A percentile compares a stretch with the other conserved stretches of the same genome.
Evolutionary conservation across 805 yeast genomes (phyloP).

Genomic region (Wickerhamiella allomyrinae): DNA sequence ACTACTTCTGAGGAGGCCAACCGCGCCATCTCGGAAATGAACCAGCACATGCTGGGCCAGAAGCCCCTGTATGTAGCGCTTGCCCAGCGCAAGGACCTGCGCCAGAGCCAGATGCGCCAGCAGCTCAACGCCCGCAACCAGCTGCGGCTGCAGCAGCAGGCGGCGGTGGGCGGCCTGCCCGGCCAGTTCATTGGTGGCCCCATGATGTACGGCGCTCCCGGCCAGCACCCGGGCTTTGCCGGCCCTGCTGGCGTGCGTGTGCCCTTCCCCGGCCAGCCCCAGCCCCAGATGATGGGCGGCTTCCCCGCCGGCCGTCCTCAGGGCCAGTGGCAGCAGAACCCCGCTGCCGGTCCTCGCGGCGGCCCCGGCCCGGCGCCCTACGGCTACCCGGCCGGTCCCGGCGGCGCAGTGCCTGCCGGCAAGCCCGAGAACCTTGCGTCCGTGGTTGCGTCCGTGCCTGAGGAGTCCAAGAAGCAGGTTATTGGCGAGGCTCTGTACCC

Average conservation of each 20-base stretch:
- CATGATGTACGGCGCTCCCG: conserved; percentile 53
- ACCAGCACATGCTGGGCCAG: conserved; percentile 86
- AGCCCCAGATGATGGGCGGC: conserved; percentile 22
- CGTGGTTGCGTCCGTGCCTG: conserved; percentile 46
- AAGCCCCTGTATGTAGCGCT: conserved; percentile 97
- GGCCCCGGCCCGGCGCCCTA: conserved; percentile 30
- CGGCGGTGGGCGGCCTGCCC: conserved; percentile 56
- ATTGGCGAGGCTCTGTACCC: conserved; percentile 96
- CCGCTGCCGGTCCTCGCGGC: conserved; percentile 8
- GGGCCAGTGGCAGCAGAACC: conserved; percentile 28
- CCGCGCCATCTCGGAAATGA: conserved; percentile 95
- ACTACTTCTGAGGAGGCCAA: conserved; percentile 97
- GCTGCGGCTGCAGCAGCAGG: conserved; percentile 94
- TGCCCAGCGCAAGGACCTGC: conserved; percentile 96
- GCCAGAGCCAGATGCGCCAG: conserved; percentile 93
- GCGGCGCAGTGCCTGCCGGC: conserved; percentile 19
- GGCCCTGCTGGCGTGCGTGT: conserved; percentile 51
- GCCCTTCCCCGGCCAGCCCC: conserved; percentile 28
- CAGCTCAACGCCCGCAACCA: conserved; percentile 97
- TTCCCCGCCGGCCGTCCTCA: conserved; percentile 24
- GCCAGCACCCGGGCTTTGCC: conserved; percentile 72
- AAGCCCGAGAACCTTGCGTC: conserved; percentile 38
- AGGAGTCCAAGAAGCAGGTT: conserved; percentile 90
- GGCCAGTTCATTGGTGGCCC: conserved; percentile 70
- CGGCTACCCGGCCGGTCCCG: conserved; percentile 14